Percentiles rank a stretch among this genome's conserved stretches.
phyloP scores from a whole-genome alignment of 1,284 basidiomycete genomes.

The Gastroboletus turbinatus region DNA sequence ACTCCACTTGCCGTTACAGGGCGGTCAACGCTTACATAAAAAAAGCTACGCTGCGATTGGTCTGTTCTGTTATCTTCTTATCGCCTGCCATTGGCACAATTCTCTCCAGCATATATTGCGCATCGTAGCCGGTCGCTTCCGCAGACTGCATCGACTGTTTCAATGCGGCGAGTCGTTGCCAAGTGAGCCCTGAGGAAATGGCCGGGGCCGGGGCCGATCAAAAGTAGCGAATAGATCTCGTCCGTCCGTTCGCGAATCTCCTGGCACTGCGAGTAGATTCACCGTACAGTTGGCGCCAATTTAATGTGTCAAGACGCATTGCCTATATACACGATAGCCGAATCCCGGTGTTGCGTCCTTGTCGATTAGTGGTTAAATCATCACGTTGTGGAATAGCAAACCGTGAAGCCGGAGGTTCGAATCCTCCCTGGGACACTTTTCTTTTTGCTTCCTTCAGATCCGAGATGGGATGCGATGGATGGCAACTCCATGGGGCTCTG shows the following conservation, averaged over 20 bases:
- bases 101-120: conserved; percentile 11
- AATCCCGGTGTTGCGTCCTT: conserved; percentile 18
- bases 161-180: background rate
- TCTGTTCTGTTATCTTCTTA: conserved; percentile 12
- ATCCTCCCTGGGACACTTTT: conserved; percentile 40
- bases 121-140: background rate
- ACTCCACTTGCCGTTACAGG: background rate
- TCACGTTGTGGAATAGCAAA: conserved; percentile 38
- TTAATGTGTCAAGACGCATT: background rate
- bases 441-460: conserved; percentile 11
- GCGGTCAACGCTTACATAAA: conserved; percentile 5
- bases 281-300: background rate
- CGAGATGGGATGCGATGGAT: background rate
- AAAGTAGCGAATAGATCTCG: no score
- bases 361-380: conserved; percentile 46
- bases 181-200: no score
- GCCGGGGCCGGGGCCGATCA: no score
- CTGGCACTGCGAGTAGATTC: no score
- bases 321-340: no score
- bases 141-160: background rate
- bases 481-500: background rate
- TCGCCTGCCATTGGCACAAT: conserved; percentile 29
- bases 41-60: background rate
- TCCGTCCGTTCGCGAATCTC: no score
- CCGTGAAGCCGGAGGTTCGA: conserved; percentile 42